Evolutionary conservation across 2,329 filamentous ascomycete genomes (phyloP).

Genomic region (Neoascochyta sp.): DNA sequence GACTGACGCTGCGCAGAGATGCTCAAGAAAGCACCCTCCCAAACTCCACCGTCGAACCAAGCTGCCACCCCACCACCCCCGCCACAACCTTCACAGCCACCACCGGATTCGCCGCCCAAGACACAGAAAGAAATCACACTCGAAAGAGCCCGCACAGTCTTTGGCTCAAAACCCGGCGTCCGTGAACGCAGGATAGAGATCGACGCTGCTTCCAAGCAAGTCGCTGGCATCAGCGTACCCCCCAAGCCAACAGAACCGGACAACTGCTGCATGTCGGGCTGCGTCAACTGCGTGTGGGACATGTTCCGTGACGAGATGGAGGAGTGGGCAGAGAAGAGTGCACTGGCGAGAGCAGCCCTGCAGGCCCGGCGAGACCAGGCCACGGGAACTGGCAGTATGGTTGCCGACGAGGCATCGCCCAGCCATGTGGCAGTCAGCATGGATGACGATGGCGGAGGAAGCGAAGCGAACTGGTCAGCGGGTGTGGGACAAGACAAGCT

Average conservation of each 20-base stretch:
- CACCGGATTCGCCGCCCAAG: conserved; percentile 40
- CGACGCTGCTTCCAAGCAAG: conserved; percentile 56
- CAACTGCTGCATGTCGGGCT: conserved; percentile 99
- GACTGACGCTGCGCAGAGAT: conserved; percentile 35
- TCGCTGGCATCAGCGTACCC: conserved; percentile 79
- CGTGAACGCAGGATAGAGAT: conserved; percentile 65
- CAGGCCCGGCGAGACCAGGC: conserved; percentile 28
- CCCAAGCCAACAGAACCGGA: conserved; percentile 85
- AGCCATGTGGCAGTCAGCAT: conserved; percentile 57
- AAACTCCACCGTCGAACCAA: conserved; percentile 30
- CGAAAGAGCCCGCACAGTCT: conserved; percentile 65
- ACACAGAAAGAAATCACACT: conserved; percentile 54
- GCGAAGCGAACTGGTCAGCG: conserved; percentile 61
- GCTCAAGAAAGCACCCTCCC: conserved; percentile 26
- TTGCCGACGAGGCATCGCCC: conserved; percentile 40
- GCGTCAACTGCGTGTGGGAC: conserved; percentile 97
- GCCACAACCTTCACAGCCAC: conserved; percentile 17
- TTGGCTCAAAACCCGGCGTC: conserved; percentile 73
- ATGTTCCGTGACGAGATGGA: conserved; percentile 87
- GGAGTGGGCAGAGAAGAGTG: conserved; percentile 68
- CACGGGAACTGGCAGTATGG: conserved; percentile 35
- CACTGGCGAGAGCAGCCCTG: conserved; percentile 59
- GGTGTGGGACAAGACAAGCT: conserved; percentile 57
- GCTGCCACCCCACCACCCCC: conserved; percentile 21
- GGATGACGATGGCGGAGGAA: conserved; percentile 78